Evolutionary conservation across 257 asterid genomes (phyloP), one percentile per base, ranked within the genome.

Genomic region (Solanum tacnaense): DNA sequence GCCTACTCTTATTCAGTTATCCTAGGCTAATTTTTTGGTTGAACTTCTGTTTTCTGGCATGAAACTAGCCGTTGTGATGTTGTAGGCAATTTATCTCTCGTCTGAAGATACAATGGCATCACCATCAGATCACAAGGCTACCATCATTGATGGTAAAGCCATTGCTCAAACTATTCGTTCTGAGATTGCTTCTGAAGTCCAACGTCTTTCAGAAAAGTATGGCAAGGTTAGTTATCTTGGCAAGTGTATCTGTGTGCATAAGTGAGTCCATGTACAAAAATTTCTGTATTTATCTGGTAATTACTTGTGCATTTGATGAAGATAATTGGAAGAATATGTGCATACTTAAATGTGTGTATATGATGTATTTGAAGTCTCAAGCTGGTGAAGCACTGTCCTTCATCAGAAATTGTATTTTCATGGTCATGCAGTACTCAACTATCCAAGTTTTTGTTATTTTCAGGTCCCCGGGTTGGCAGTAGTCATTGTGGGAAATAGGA

Each of bases 381-480:
- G 68, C 27, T 81, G 18, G 68, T 46, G 68, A 46, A 81, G 41
- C 39, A 46, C 11, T 81, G 85, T 25, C 62, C n/a, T 13, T 2
- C n/a, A 25, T 78, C 62, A 78, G 60, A 29, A 9, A 8, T 81
- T 8, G 41, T 81, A 9, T 29, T 13, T 81, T 27, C 25, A 29
- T 46, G 27, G 41, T 44, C 13, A 25, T 27, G 35, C 9, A 8
- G 39, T 16, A 29, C 9, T 81, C 68, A 81, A 16, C 18, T 27
- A 18, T 46, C 85, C 27, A 81, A 46, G 9, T 18, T 75, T 82
- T 86, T 38, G 85, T 73, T 91, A 87, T 89, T 89, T 88, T 91
- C 92, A 97, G 99, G 98, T 95, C 49, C 98, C 98, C 0, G 98
- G 99, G 62, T 92, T 97, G 86, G 99, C 99, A 0, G 99, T 97